phyloP scores from a whole-genome alignment of 2,329 filamentous ascomycete species.

The Aquanectria penicillioides region DNA sequence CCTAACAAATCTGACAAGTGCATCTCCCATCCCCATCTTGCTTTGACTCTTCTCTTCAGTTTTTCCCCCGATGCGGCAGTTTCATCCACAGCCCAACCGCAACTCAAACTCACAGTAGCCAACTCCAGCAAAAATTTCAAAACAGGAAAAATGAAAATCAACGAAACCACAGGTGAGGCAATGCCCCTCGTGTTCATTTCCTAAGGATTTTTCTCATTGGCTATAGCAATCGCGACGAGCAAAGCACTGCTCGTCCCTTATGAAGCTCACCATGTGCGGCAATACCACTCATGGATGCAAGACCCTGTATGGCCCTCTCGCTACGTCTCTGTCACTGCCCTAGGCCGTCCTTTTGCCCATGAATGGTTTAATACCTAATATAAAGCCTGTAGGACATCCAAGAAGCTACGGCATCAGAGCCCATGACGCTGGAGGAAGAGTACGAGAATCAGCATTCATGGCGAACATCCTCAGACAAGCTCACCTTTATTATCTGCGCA shows the following conservation, averaged over 20 bases:
- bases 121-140: conserved; percentile 16
- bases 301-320: conserved; percentile 65
- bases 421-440: conserved; percentile 81
- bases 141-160: conserved; percentile 53
- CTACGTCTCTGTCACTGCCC: background rate
- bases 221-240: conserved; percentile 72
- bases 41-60: background rate
- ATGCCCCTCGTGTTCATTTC: background rate
- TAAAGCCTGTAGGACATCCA: conserved; percentile 77
- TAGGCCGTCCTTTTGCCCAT: too few relatives aligned
- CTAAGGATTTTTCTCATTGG: background rate
- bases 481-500: conserved; percentile 88
- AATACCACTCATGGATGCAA: conserved; percentile 94
- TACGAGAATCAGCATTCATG: conserved; percentile 91
- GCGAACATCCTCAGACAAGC: conserved; percentile 83
- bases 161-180: conserved; percentile 54
- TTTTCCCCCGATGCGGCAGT: conserved; percentile 21
- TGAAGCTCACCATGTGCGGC: conserved; percentile 79
- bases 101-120: conserved; percentile 20
- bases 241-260: conserved; percentile 85
- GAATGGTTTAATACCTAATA: too few relatives aligned
- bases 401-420: conserved; percentile 87
- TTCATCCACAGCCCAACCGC: too few relatives aligned
- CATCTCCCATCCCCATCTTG: background rate
- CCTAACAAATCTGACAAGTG: background rate